phyloP scores from a whole-genome alignment of 2,329 filamentous ascomycete species.

The Aspergillus alliaceus region DNA sequence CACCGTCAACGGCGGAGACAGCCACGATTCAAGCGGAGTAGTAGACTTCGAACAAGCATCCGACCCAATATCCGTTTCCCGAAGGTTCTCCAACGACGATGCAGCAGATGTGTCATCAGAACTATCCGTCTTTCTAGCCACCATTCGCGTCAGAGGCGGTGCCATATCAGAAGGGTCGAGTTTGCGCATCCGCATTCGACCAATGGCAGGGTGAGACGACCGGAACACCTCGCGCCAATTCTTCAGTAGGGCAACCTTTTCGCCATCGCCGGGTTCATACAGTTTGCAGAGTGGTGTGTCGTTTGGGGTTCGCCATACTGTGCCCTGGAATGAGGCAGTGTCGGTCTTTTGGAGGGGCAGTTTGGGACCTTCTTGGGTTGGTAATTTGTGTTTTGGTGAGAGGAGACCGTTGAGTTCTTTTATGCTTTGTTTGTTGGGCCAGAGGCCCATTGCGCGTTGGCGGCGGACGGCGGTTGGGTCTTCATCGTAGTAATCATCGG shows the following conservation, averaged over 20 bases:
- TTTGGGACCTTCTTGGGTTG: conserved; percentile 7
- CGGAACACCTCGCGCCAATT: conserved; percentile 49
- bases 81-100: neutral
- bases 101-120: neutral
- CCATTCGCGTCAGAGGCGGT: neutral
- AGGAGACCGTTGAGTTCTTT: conserved; percentile 2
- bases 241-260: conserved; percentile 45
- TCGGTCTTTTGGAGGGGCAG: conserved; percentile 17
- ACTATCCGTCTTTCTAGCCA: neutral
- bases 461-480: conserved; percentile 35
- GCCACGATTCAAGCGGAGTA: neutral
- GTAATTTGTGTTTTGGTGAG: conserved; percentile 12
- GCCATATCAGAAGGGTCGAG: conserved; percentile 5
- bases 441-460: conserved; percentile 18
- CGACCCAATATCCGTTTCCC: neutral
- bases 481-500: conserved; percentile 47
- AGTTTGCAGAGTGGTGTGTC: conserved; percentile 26
- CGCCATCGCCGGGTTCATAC: conserved; percentile 41
- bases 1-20: conserved; percentile 3
- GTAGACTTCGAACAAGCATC: neutral
- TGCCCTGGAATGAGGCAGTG: conserved; percentile 37
- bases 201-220: conserved; percentile 31
- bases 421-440: neutral
- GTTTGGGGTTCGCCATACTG: conserved; percentile 40
- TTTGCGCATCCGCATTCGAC: conserved; percentile 21